Base-by-base conservation (phyloP, 805 yeast species). In the Zygosaccharomyces lentus region DNA sequence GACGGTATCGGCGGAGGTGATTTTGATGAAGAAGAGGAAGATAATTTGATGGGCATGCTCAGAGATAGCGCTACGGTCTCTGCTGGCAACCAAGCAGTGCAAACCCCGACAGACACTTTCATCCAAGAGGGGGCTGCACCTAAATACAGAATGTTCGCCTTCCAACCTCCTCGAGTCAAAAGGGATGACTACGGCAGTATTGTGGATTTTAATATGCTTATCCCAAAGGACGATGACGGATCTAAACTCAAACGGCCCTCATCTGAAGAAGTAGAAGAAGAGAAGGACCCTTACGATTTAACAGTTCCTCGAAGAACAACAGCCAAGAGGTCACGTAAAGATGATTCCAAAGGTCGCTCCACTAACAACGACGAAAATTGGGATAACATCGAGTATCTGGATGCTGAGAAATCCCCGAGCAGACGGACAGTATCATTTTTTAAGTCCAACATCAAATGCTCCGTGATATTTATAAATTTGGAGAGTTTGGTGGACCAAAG, bases 131-230 rank as follows among this genome's bases (percentile, higher is more conserved):
- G 40, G 37, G 58, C 55, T 51, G 56, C 41, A 41, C 55, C 45
- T 46, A 62, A 58, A 76, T 59, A 65, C 74, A 77, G 74, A 36
- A 83, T 85, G 86, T 93, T 91, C 59, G 98, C 96, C 9, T 84
- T 71, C 54, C 68, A 78, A 31, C 75, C 77, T 1, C 75, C 72
- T 39, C 77, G 78, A 54, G 69, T 76, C 19, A 79, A 84, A 53
- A 69, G 74, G 38, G 98, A 93, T 60, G 97, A 91, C 53, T 93
- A 91, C 63, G 99, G 99, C 25, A 82, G 80, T 46, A 67, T 82
- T 1, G 81, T 90, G 16, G 81, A 83, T 50, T 75, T 75, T 35
- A 77, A 79, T 31, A 84, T 82, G 54, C 84, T 82, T 57, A 75
- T 72, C 12, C 64, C 66, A 26, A 68, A 75, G 46, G 78, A 73